A percentile compares a stretch with the other conserved stretches of the same genome.
These are phyloP conservation scores for Podila epigama DNA, from an alignment of 192 early-diverging fungal species.

Conservation along the genomic window DNA sequence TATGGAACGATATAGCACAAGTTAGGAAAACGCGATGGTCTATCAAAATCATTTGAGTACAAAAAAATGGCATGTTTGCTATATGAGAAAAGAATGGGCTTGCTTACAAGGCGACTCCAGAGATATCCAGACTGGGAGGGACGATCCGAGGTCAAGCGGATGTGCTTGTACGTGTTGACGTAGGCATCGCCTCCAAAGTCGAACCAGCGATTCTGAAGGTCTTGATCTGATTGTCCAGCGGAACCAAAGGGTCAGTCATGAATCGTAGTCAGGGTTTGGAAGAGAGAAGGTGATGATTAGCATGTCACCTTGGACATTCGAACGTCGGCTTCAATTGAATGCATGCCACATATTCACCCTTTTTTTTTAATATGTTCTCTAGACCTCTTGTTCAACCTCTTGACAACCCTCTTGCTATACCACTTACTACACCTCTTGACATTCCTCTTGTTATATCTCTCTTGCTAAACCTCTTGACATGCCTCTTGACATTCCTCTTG, in stretches of 20 bases:
- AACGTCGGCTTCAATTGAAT: no score
- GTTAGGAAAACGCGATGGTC: neutral
- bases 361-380: neutral
- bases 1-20: neutral
- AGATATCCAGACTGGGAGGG: conserved; percentile 83
- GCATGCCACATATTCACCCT: no score
- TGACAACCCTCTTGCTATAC: no score
- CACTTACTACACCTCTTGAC: no score
- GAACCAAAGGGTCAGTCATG: neutral
- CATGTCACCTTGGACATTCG: neutral
- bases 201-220: conserved; percentile 84
- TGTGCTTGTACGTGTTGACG: conserved; percentile 82
- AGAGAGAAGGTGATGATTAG: no score
- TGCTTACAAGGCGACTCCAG: conserved; percentile 69
- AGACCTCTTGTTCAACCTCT: neutral
- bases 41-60: neutral
- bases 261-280: neutral
- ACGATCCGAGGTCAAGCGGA: conserved; percentile 84
- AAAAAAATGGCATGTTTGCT: neutral
- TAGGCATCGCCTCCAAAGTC: conserved; percentile 92
- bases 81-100: conserved; percentile 6
- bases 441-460: no score
- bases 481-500: no score
- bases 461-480: no score
- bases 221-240: conserved; percentile 57